phyloP scores from a whole-genome alignment of 495 filamentous ascomycete species.

The Penicillium cinerascens region DNA sequence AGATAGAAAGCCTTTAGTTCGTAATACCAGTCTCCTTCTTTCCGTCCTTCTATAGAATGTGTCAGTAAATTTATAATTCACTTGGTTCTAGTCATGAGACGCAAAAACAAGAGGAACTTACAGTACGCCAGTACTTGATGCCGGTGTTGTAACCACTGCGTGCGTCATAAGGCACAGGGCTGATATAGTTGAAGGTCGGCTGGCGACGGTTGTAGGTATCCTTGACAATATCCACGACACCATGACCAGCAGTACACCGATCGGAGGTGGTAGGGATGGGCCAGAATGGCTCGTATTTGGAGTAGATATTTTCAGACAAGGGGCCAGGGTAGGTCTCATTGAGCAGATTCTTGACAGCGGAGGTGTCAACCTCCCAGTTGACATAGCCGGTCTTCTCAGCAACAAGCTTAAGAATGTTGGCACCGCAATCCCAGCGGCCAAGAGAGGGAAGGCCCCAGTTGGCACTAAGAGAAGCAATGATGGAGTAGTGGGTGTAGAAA shows the following conservation, averaged over 20 bases:
- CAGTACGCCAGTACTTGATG: constrained; percentile 26
- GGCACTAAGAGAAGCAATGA: constrained; percentile 58
- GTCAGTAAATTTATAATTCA: too few species aligned
- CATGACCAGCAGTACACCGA: constrained; percentile 45
- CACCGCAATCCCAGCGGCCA: constrained; percentile 68
- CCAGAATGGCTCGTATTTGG: constrained; percentile 36
- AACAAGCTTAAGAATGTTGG: constrained; percentile 63
- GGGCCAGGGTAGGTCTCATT: constrained; percentile 48
- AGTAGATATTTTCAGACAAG: constrained; percentile 31
- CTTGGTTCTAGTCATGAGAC: too few species aligned
- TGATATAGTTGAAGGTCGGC: constrained; percentile 43
- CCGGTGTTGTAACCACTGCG: constrained; percentile 30
- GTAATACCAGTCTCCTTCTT: too few species aligned
- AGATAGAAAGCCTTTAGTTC: too few species aligned
- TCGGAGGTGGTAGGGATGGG: constrained; percentile 38
- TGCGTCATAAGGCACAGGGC: constrained; percentile 39
- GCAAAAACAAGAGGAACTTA: too few species aligned
- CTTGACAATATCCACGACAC: constrained; percentile 43
- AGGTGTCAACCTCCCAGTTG: constrained; percentile 49
- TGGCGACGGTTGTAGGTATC: constrained; percentile 32
- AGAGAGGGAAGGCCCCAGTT: constrained; percentile 70
- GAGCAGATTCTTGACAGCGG: constrained; percentile 33
- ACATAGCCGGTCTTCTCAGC: constrained; percentile 55
- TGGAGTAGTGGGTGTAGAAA: constrained; percentile 72
- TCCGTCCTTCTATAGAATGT: too few species aligned